Percentiles rank a stretch among this genome's conserved stretches.
These are phyloP conservation scores for Colletotrichum kahawae DNA, from an alignment of 2,329 filamentous ascomycete genomes.

Conservation along the genomic window DNA sequence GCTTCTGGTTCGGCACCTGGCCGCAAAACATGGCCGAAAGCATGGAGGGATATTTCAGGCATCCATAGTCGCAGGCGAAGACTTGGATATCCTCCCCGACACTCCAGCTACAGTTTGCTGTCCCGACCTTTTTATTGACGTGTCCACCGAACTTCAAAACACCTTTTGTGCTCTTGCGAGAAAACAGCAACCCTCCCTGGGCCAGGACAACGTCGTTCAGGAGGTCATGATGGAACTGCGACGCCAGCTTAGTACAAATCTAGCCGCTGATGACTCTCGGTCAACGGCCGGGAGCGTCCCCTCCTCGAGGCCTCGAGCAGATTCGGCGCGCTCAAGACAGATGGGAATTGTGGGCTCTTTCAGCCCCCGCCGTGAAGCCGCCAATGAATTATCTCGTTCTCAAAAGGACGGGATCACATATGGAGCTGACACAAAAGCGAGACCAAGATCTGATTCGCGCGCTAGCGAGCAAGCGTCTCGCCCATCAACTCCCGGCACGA, in stretches of 20 bases:
- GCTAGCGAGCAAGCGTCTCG: slow-evolving; percentile 13
- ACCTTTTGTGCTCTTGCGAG: slow-evolving; percentile 57
- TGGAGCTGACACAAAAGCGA: background rate
- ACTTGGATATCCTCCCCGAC: slow-evolving; percentile 32
- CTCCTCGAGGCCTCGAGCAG: background rate
- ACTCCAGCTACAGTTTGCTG: slow-evolving; percentile 50
- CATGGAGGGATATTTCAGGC: slow-evolving; percentile 44
- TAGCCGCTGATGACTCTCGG: background rate
- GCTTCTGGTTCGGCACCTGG: slow-evolving; percentile 47
- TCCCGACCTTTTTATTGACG: slow-evolving; percentile 50
- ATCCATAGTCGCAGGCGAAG: slow-evolving; percentile 33
- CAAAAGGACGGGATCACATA: background rate
- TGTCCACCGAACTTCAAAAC: slow-evolving; percentile 50
- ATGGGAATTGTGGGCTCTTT: slow-evolving; percentile 18
- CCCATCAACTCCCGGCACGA: slow-evolving; percentile 1
- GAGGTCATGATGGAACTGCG: slow-evolving; percentile 43
- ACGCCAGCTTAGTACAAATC: background rate
- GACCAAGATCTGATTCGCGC: slow-evolving; percentile 13
- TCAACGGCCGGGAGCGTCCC: background rate
- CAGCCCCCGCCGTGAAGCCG: slow-evolving; percentile 10
- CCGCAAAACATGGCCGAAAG: slow-evolving; percentile 50
- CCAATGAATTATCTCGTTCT: background rate
- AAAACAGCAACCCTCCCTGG: slow-evolving; percentile 41
- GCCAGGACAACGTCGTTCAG: slow-evolving; percentile 49
- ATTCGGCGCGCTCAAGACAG: slow-evolving; percentile 16